Base-by-base conservation (phyloP, 2,329 filamentous ascomycete species). In the Botrytis deweyae region DNA sequence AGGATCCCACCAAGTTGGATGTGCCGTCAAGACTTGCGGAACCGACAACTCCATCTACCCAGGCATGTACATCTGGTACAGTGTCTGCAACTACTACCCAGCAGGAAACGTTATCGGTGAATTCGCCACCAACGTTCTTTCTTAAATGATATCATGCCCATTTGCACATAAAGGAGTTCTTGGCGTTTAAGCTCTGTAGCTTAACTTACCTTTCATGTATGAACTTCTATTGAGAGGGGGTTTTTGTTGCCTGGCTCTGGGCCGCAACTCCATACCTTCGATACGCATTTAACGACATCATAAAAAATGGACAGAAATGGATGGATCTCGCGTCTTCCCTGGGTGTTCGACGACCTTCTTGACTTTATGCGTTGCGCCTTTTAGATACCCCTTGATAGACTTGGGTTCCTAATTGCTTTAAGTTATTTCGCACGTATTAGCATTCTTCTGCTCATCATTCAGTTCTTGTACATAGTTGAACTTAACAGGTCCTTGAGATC, bases 1-100 rank as follows among this genome's bases (percentile, higher is more conserved):
- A 80, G 83, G 77, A 38, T 89, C 90, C 73, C 87, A 83, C 29
- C 78, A 85, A 58, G 84, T 94, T 71, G 92, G 91, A 77, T 95
- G 92, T 81, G 86, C 85, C 70, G 81, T 85, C 70, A 83, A 85
- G 81, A 92, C 78, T 82, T 20, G 79, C 83, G 52, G 87, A 87
- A 87, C 84, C 36, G 77, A 73, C 59, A 64, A 72, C 59, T 42
- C 80, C 82, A 82, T 89, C 85, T 86, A 86, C 55, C 84, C 90
- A n/a, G 90, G 88, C 84, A 94, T 89, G 93, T 97, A 80, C 97
- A 94, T 91, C 86, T 85, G 84, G 77, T 87, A 90, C 75, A 74
- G 68, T n/a, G 64, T 74, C 38, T 76, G 75, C 75, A 75, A 76
- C 46, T 76, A 76, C 65, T 70, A 66, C 42, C 71, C 74, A 40